Evolutionary conservation across 306 rosid genomes (phyloP).

Genomic region (Carpinus viminea): DNA sequence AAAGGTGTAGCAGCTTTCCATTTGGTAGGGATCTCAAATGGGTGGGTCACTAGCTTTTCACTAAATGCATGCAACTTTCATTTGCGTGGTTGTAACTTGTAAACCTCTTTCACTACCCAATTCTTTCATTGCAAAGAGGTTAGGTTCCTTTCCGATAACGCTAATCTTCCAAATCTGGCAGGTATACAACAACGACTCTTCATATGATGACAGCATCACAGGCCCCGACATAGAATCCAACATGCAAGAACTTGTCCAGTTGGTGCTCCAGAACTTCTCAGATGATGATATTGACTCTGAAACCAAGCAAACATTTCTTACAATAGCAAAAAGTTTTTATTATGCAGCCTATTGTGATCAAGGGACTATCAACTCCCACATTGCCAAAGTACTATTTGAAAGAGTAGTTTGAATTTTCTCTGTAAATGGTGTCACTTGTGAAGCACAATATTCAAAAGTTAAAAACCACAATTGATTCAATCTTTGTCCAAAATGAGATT

Average conservation of each 20-base stretch:
- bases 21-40: too few relatives aligned
- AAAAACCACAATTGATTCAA: not conserved
- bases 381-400: conserved; percentile 78
- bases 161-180: conserved; percentile 7
- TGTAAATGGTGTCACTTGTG: not conserved
- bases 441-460: not conserved
- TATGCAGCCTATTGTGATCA: conserved; percentile 66
- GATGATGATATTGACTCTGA: conserved; percentile 43
- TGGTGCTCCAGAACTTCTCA: conserved; percentile 56
- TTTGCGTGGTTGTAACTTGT: too few relatives aligned
- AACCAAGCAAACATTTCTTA: conserved; percentile 68
- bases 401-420: conserved; percentile 44
- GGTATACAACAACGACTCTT: conserved; percentile 35
- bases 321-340: conserved; percentile 65
- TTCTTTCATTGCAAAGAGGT: not conserved
- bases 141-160: not conserved
- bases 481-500: not conserved
- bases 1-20: too few relatives aligned
- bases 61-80: not conserved
- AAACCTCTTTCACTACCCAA: not conserved
- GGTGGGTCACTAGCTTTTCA: not conserved
- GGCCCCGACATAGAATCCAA: conserved; percentile 53
- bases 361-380: conserved; percentile 63
- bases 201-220: conserved; percentile 1
- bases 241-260: conserved; percentile 67